phyloP scores from a whole-genome alignment of 2,329 filamentous ascomycete genomes.

The Teratosphaeria nubilosa region DNA sequence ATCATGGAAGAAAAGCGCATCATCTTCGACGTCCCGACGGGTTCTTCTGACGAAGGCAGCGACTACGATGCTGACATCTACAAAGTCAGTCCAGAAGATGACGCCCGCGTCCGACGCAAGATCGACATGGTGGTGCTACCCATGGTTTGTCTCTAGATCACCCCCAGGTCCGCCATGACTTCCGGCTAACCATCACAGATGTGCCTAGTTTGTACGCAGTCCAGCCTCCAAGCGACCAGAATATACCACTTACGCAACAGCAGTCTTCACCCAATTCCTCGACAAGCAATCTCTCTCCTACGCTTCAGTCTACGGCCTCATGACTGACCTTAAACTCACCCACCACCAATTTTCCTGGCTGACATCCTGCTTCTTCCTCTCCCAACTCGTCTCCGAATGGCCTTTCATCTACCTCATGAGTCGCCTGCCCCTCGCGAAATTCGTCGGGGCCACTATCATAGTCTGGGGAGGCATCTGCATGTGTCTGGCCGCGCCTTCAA shows the following conservation, averaged over 20 bases:
- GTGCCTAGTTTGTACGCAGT: not conserved
- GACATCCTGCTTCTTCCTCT: not conserved
- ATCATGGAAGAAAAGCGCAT: not conserved
- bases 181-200: not conserved
- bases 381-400: not conserved
- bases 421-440: not conserved
- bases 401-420: not conserved
- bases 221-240: not conserved
- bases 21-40: not conserved
- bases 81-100: not conserved
- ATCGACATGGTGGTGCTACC: conserved; percentile 1
- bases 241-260: not conserved
- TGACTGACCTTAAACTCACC: not conserved
- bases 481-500: not conserved
- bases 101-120: not conserved
- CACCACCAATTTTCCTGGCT: not conserved
- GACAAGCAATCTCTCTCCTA: not conserved
- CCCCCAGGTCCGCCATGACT: not conserved
- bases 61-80: not conserved
- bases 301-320: not conserved
- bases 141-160: not conserved
- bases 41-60: not conserved
- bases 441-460: not conserved
- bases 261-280: not conserved
- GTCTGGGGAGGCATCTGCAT: not conserved